Base-by-base conservation (phyloP, 176 grass and related monocot species). In the Aechmea fasciata region DNA sequence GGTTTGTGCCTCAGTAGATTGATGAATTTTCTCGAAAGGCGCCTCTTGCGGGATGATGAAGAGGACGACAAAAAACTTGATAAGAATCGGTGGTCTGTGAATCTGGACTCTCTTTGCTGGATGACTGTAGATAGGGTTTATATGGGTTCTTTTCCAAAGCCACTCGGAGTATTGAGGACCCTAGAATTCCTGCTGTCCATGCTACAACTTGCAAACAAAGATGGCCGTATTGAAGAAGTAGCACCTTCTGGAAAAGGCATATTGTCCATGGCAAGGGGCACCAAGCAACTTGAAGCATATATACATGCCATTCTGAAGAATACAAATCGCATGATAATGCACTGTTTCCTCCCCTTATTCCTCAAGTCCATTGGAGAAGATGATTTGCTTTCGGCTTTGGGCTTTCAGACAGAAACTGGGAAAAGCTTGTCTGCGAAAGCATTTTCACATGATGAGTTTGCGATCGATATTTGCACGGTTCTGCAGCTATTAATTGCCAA, bases 1-100 rank as follows among this genome's bases (percentile, higher is more conserved):
- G 95, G 95, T 20, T 79, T 99, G 75, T 99, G 95, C 73, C 77
- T 99, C 69, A 92, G 95, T 82, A 84, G 95, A 93, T 75, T 99
- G 82, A 90, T 99, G 82, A 99, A 99, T 73, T 99, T 94, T 74
- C 82, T 99, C 10, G 95, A 99, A 90, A 90, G 95, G 75, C 88
- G 79, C 62, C 87, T 99, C 55, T 76, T 99, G 49, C 86, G 91
- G 28, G 90, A 99, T 73, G 95, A 99, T 70, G 95, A 99, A 69
- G 93, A 96, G 76, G 87, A 94, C 79, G 85, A 75, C 50, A 90
- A 83, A 71, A 97, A 88, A 79, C 95, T 99, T 47, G 95, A 99
- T 78, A 99, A 94, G 81, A 79, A 71, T 65, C 90, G 87, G 50
- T 99, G 95, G 95, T 90, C 90, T 64, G 77, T 66, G 63, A 99